Conservation (phyloP, 345 rosid genomes). For the Garcia nutans region DNA sequence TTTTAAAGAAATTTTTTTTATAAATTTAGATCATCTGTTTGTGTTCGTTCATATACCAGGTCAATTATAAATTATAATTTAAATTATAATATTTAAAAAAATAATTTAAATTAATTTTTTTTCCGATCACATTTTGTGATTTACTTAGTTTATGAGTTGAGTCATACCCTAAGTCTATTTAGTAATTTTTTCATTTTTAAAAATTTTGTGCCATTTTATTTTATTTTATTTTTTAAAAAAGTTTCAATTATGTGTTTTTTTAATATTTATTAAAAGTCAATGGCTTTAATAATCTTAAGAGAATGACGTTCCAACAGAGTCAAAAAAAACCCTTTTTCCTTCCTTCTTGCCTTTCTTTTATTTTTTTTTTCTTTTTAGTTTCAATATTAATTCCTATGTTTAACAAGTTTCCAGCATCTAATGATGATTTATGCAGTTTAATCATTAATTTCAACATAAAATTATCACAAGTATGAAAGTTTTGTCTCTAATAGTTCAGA, state of each 20-base stretch:
- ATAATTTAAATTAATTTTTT: too few relatives aligned
- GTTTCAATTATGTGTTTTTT: too few relatives aligned
- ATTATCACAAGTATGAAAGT: neutral
- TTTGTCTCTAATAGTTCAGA: too few relatives aligned
- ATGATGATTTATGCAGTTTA: slow-evolving; percentile 4
- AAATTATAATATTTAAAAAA: too few relatives aligned
- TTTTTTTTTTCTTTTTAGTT: neutral
- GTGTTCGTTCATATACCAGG: too few relatives aligned
- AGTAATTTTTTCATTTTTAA: slow-evolving; percentile 35
- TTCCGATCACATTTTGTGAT: too few relatives aligned
- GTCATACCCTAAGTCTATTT: too few relatives aligned
- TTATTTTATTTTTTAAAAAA: neutral
- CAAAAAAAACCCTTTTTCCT: slow-evolving; percentile 11
- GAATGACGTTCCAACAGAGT: slow-evolving; percentile 10
- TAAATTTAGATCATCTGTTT: too few relatives aligned
- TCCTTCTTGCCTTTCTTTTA: neutral
- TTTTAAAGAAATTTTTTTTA: too few relatives aligned
- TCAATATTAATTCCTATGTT: neutral
- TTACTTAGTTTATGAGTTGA: too few relatives aligned
- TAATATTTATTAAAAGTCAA: slow-evolving; percentile 10
- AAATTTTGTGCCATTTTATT: slow-evolving; percentile 20
- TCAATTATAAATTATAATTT: too few relatives aligned
- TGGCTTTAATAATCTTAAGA: slow-evolving; percentile 14
- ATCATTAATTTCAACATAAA: neutral
- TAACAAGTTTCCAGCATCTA: neutral